A percentile compares a stretch with the other conserved stretches of the same genome.
Evolutionary conservation across 2,329 filamentous ascomycete species (phyloP).

Genomic region (Coleophoma crateriformis): DNA sequence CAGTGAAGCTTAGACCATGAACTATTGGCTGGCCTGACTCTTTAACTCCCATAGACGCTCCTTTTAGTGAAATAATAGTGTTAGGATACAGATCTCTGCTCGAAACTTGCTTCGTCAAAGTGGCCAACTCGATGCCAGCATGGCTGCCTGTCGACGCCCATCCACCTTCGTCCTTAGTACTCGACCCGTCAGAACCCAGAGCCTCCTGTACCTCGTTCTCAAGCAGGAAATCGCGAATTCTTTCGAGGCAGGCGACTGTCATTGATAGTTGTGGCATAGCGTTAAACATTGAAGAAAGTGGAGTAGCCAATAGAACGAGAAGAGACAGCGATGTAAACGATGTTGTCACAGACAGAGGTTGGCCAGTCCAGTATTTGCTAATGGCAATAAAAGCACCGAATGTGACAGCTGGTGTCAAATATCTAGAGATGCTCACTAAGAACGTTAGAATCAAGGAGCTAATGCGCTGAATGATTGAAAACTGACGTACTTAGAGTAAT

Average conservation of each 20-base stretch:
- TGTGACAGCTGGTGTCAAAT: constrained; percentile 1
- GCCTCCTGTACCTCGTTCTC: constrained; percentile 5
- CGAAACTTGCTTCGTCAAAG: neutral
- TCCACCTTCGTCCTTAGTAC: neutral
- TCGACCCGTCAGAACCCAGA: constrained; percentile 1
- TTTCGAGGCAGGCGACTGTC: constrained; percentile 10
- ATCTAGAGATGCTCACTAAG: neutral
- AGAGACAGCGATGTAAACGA: constrained; percentile 21
- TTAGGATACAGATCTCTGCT: neutral
- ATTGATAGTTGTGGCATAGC: constrained; percentile 15
- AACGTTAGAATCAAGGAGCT: neutral
- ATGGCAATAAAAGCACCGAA: constrained; percentile 2
- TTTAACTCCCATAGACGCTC: constrained; percentile 73
- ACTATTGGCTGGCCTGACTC: constrained; percentile 65
- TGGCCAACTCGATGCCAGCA: neutral
- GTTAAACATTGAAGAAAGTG: constrained; percentile 10
- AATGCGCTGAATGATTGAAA: too few relatives aligned
- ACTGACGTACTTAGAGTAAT: neutral
- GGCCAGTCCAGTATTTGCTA: constrained; percentile 3
- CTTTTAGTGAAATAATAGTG: constrained; percentile 31
- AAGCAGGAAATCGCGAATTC: constrained; percentile 18
- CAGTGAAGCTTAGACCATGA: constrained; percentile 72
- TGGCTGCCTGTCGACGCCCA: neutral
- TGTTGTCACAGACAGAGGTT: neutral
- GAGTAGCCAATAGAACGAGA: constrained; percentile 14